phyloP scores from a whole-genome alignment of 352 stramenopile genomes.

The Phytophthora hibernalis region DNA sequence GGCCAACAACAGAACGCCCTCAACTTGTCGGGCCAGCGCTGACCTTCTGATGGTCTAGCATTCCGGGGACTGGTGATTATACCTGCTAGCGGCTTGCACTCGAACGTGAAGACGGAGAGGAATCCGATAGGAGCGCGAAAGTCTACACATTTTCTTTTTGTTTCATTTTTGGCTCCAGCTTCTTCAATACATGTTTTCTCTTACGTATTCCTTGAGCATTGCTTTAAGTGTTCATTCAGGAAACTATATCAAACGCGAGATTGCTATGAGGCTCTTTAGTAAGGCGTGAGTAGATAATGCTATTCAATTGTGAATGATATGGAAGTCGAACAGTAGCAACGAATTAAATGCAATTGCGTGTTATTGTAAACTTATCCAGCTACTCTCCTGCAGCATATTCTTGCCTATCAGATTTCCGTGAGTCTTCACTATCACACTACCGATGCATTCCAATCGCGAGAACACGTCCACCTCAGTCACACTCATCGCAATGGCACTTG shows the following conservation, averaged over 20 bases:
- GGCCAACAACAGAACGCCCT: not conserved
- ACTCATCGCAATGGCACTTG: not conserved
- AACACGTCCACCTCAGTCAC: not conserved
- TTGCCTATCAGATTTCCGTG: not conserved
- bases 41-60: constrained; percentile 3
- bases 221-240: not conserved
- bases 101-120: constrained; percentile 2
- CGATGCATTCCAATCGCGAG: not conserved
- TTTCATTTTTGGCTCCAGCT: too few species aligned
- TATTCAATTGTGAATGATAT: not conserved
- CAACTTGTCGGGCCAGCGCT: not conserved
- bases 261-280: not conserved
- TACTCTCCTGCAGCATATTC: not conserved
- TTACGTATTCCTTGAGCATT: too few species aligned
- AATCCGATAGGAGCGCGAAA: not conserved
- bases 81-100: not conserved
- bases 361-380: not conserved
- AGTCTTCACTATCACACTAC: not conserved
- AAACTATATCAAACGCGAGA: not conserved
- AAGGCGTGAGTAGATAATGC: not conserved
- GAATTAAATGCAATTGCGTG: constrained; percentile 3
- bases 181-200: too few species aligned
- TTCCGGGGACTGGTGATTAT: constrained; percentile 1
- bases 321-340: constrained; percentile 4
- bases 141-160: not conserved